Percentiles rank a stretch among this genome's conserved stretches.
These are phyloP conservation scores for Durio zibethinus DNA, from an alignment of 345 rosid genomes.

Conservation along the genomic window DNA sequence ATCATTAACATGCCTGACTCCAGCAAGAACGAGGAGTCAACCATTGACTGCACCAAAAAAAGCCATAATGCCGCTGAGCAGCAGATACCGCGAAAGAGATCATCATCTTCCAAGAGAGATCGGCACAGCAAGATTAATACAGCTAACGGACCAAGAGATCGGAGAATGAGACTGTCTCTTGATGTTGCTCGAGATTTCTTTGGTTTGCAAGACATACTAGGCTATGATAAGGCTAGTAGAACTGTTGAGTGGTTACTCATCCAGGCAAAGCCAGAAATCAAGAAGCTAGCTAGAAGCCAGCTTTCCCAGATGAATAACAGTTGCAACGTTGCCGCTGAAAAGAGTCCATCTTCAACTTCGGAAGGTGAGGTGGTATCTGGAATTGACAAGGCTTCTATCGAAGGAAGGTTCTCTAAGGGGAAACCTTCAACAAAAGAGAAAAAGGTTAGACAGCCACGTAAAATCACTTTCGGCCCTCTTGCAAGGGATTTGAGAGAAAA, in stretches of 20 bases:
- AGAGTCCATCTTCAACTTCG: slow-evolving; percentile 41
- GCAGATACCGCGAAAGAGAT: slow-evolving; percentile 29
- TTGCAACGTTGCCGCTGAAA: neutral
- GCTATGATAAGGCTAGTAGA: slow-evolving; percentile 78
- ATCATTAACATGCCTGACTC: slow-evolving; percentile 31
- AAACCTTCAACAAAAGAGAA: slow-evolving; percentile 27
- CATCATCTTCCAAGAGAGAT: slow-evolving; percentile 44
- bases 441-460: slow-evolving; percentile 33
- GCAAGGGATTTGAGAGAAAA: slow-evolving; percentile 50
- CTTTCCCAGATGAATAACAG: slow-evolving; percentile 6
- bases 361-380: slow-evolving; percentile 46
- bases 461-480: slow-evolving; percentile 22
- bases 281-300: slow-evolving; percentile 28
- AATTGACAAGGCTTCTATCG: slow-evolving; percentile 13
- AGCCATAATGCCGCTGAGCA: neutral
- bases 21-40: slow-evolving; percentile 6
- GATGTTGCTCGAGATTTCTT: slow-evolving; percentile 71
- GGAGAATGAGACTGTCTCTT: slow-evolving; percentile 81
- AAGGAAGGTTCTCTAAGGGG: slow-evolving; percentile 19
- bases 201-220: slow-evolving; percentile 75
- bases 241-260: slow-evolving; percentile 79
- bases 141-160: slow-evolving; percentile 72
- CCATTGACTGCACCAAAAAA: neutral
- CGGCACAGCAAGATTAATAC: slow-evolving; percentile 88
- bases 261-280: slow-evolving; percentile 58